These are phyloP conservation scores for Ogataea wickerhamii DNA, from an alignment of 805 yeast genomes.

Conservation along the genomic window DNA sequence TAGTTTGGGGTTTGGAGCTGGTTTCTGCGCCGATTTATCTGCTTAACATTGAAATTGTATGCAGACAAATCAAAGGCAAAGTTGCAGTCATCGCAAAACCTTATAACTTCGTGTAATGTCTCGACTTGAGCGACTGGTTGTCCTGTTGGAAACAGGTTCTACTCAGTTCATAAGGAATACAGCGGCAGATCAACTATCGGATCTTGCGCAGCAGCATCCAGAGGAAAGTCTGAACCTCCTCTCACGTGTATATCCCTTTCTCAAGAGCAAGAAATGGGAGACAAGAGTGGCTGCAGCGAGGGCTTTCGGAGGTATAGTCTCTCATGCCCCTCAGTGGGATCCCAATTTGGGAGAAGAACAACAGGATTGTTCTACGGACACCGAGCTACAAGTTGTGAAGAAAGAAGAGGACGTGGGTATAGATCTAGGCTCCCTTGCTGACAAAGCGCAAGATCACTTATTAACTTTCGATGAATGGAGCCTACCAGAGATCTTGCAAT, in stretches of 20 bases:
- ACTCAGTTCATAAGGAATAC: constrained; percentile 90
- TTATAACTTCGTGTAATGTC: constrained; percentile 31
- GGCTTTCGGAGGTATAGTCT: constrained; percentile 90
- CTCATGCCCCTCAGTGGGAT: constrained; percentile 77
- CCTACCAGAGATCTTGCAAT: constrained; percentile 43
- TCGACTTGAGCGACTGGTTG: constrained; percentile 35
- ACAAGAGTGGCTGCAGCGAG: constrained; percentile 92
- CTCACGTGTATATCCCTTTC: constrained; percentile 87
- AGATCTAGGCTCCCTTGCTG: constrained; percentile 34
- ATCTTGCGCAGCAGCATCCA: constrained; percentile 89
- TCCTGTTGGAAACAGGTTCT: constrained; percentile 83
- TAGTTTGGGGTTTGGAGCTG: too few relatives aligned
- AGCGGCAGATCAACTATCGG: constrained; percentile 96
- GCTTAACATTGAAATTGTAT: too few relatives aligned
- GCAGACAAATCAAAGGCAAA: too few relatives aligned
- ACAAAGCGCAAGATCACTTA: constrained; percentile 44
- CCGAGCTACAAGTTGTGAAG: constrained; percentile 1
- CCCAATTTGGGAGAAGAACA: constrained; percentile 49
- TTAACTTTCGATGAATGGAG: constrained; percentile 50
- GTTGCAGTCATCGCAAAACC: too few relatives aligned
- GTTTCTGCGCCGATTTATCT: too few relatives aligned
- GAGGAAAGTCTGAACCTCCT: constrained; percentile 81
- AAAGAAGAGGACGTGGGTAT: constrained; percentile 28
- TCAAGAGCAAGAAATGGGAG: constrained; percentile 87
- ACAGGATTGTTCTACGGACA: constrained; percentile 1